A percentile compares a stretch with the other conserved stretches of the same genome.
phyloP scores from a whole-genome alignment of 805 yeast species.

The Candida railenensis region DNA sequence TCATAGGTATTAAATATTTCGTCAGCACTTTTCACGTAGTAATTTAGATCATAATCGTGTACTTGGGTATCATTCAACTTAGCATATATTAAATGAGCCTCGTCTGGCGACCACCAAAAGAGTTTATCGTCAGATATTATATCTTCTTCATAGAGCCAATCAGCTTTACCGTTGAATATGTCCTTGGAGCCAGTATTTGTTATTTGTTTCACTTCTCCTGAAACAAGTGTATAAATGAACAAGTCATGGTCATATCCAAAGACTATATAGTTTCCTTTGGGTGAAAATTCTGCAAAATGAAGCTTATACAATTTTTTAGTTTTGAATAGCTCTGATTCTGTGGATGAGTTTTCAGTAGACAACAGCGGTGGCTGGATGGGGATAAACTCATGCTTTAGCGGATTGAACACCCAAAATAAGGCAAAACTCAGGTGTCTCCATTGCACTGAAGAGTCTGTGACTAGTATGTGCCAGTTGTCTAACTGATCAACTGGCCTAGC shows the following conservation, averaged over 20 bases:
- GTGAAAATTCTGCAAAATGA: slow-evolving; percentile 63
- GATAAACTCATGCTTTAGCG: slow-evolving; percentile 21
- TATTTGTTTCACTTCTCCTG: slow-evolving; percentile 25
- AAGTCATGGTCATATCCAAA: slow-evolving; percentile 59
- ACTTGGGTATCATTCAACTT: slow-evolving; percentile 62
- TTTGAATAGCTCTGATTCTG: not conserved
- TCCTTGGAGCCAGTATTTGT: slow-evolving; percentile 52
- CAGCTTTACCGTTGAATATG: slow-evolving; percentile 68
- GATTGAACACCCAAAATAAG: slow-evolving; percentile 36
- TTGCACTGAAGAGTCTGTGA: slow-evolving; percentile 47
- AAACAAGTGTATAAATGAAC: slow-evolving; percentile 41
- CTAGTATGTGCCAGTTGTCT: slow-evolving; percentile 47
- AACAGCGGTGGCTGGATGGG: slow-evolving; percentile 31
- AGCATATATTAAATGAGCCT: slow-evolving; percentile 51
- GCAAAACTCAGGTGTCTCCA: slow-evolving; percentile 42
- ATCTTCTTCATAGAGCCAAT: slow-evolving; percentile 87
- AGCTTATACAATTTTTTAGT: slow-evolving; percentile 20
- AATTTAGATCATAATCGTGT: slow-evolving; percentile 48
- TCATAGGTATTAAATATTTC: slow-evolving; percentile 13
- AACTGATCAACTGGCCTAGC: slow-evolving; percentile 43
- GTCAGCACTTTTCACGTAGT: slow-evolving; percentile 38
- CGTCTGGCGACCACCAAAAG: slow-evolving; percentile 77
- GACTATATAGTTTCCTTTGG: slow-evolving; percentile 52
- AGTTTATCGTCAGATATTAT: slow-evolving; percentile 56
- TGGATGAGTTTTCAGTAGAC: not conserved